A percentile compares a stretch with the other conserved stretches of the same genome.
Evolutionary conservation across 2,329 filamentous ascomycete genomes (phyloP).

Genomic region (Arthroderma uncinatum): DNA sequence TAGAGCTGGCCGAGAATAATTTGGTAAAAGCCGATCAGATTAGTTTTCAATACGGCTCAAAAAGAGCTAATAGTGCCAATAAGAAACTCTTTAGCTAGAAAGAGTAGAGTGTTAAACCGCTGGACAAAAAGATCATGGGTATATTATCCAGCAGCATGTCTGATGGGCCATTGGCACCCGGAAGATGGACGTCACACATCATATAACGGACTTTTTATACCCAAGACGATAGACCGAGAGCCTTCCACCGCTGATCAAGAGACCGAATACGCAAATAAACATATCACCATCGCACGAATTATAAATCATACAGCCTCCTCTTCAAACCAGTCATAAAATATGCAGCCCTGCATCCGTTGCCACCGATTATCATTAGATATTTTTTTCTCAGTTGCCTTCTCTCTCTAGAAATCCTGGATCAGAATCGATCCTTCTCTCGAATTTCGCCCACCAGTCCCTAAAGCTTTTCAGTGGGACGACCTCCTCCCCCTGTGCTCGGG

Average conservation of each 20-base stretch:
- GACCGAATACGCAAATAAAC: background rate
- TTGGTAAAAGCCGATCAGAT: no score
- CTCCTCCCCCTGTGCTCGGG: slow-evolving; percentile 53
- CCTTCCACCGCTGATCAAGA: background rate
- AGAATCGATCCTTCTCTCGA: slow-evolving; percentile 71
- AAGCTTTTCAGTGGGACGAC: slow-evolving; percentile 91
- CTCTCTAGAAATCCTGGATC: slow-evolving; percentile 86
- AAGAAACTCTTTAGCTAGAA: no score
- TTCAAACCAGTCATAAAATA: background rate
- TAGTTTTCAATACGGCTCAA: no score
- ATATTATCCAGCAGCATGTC: background rate
- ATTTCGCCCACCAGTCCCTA: slow-evolving; percentile 96
- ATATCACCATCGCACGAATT: background rate
- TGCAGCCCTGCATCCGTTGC: background rate
- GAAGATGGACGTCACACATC: background rate
- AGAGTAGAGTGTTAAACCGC: no score
- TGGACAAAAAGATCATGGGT: no score
- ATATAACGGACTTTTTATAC: background rate
- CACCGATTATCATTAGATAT: background rate
- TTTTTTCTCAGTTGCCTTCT: slow-evolving; percentile 23
- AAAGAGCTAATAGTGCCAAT: no score
- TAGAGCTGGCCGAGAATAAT: no score
- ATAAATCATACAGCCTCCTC: background rate
- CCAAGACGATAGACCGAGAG: background rate
- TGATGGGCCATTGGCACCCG: background rate